Base-by-base conservation (phyloP, 352 stramenopile species). In the Phytophthora chlamydospora region DNA sequence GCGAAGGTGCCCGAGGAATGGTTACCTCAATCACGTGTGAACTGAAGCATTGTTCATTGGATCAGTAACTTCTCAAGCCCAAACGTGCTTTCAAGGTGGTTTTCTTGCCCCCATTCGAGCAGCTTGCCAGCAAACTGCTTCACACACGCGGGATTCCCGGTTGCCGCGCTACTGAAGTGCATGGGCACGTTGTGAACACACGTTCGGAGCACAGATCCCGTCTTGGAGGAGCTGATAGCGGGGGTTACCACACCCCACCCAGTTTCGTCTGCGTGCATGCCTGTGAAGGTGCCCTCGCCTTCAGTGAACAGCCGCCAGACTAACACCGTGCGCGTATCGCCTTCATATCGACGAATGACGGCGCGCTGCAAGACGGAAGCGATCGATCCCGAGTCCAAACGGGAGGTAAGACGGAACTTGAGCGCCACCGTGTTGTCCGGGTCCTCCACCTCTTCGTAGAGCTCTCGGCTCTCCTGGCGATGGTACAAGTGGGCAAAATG, bases 211-310 rank as follows among this genome's bases (percentile, higher is more conserved):
- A 68, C 38, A 14, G 45, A 58, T 43, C 34, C 52, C 2, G 14
- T n/a, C 21, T 39, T 57, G 11, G 31, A 14, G 2, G 41, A 10
- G 21, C 14, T 11, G 5, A 11, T 12, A 1, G 29, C 19, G 3
- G 57, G 24, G 9, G 43, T 68, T 11, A 40, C 46, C 6, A 68
- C 60, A 27, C 60, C 7, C 60, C 60, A 68, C 3, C 59, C 60
- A 11, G 60, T 68, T 19, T 68, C 59, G 17, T 63, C 39, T 11
- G 60, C 46, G 21, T 68, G 32, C 40, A 63, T 34, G 0, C 62
- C 54, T n/a, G 27, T 16, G 35, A 70, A 70, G 2, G 48, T 2
- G 5, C 61, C 61, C 13, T 69, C 61, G 6, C 53, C 61, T 29
- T 69, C 61, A n/a, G 54, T 46, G 19, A 64, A 47, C 2, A 47